Evolutionary conservation across 805 yeast species (phyloP).

Genomic region (Spathaspora girioi): DNA sequence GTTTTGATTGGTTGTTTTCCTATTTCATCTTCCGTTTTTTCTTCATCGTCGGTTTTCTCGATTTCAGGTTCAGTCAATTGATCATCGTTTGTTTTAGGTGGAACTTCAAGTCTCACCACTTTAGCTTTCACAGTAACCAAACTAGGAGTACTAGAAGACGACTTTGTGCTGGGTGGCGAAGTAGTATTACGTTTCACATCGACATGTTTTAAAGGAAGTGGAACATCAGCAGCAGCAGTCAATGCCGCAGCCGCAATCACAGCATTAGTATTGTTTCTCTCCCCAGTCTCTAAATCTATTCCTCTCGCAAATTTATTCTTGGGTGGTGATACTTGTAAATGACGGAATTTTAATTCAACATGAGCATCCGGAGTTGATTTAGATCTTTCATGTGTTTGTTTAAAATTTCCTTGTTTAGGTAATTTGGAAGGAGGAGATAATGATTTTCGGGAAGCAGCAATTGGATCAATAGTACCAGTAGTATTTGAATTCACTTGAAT

Average conservation of each 20-base stretch:
- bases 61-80: slow-evolving; percentile 13
- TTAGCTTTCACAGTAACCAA: neutral
- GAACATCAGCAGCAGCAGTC: slow-evolving; percentile 78
- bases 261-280: slow-evolving; percentile 44
- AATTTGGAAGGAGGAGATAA: slow-evolving; percentile 5
- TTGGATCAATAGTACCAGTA: neutral
- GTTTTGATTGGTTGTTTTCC: neutral
- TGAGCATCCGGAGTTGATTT: slow-evolving; percentile 16
- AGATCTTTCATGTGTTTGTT: slow-evolving; percentile 20
- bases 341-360: neutral
- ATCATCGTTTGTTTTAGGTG: slow-evolving; percentile 5
- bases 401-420: slow-evolving; percentile 5
- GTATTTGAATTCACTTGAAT: neutral
- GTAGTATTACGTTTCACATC: neutral
- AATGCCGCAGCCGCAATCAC: slow-evolving; percentile 80
- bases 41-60: slow-evolving; percentile 22
- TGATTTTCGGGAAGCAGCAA: neutral
- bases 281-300: slow-evolving; percentile 29
- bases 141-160: neutral
- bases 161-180: too few species aligned
- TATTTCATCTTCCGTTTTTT: slow-evolving; percentile 8
- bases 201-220: slow-evolving; percentile 47
- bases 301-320: slow-evolving; percentile 20
- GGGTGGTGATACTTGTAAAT: neutral
- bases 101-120: neutral